A percentile compares a stretch with the other conserved stretches of the same genome.
These are phyloP conservation scores for Didymella arachidicola DNA, from an alignment of 2,329 filamentous ascomycete species.

Conservation along the genomic window DNA sequence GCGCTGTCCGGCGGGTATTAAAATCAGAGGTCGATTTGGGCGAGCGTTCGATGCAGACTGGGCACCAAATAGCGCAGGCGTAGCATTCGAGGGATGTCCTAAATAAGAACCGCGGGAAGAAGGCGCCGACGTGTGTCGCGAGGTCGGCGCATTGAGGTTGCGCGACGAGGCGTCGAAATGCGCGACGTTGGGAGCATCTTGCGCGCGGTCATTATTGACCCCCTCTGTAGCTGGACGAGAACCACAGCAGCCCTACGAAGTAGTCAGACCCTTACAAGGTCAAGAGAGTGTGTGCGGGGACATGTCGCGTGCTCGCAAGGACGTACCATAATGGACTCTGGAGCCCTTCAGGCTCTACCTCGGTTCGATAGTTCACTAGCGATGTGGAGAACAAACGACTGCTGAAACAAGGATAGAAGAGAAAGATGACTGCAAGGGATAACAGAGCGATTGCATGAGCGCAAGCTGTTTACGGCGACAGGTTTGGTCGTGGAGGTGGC, in stretches of 20 bases:
- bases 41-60: conserved; percentile 23
- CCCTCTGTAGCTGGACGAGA: conserved; percentile 15
- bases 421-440: conserved; percentile 8
- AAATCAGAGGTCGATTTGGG: conserved; percentile 39
- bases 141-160: conserved; percentile 31
- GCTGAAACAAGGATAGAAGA: neutral
- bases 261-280: neutral
- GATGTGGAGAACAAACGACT: conserved; percentile 11
- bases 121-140: conserved; percentile 14
- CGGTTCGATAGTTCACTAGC: conserved; percentile 10
- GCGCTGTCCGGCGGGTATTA: conserved; percentile 36
- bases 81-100: conserved; percentile 3
- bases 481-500: conserved; percentile 6
- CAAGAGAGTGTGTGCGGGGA: neutral
- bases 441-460: conserved; percentile 19
- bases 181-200: conserved; percentile 15
- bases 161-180: conserved; percentile 25
- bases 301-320: conserved; percentile 11
- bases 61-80: conserved; percentile 3
- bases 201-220: conserved; percentile 7
- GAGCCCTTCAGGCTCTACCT: conserved; percentile 15
- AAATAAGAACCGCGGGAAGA: conserved; percentile 12
- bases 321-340: conserved; percentile 21
- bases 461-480: conserved; percentile 9
- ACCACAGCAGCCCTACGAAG: conserved; percentile 25